A percentile compares a stretch with the other conserved stretches of the same genome.
These are phyloP conservation scores for Adansonia gregorii DNA, from an alignment of 441 rosid genomes.

Conservation along the genomic window DNA sequence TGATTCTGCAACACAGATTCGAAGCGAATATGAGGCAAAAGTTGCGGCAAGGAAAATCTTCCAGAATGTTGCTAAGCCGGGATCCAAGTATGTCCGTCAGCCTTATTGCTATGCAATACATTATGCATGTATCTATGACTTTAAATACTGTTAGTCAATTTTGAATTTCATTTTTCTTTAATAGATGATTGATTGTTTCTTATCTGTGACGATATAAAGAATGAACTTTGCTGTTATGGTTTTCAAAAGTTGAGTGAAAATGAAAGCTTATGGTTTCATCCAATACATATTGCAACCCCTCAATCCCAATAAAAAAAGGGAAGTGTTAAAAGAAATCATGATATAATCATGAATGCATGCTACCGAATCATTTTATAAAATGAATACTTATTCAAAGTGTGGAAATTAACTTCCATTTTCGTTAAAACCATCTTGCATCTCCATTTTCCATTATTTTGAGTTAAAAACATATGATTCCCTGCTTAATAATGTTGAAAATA, in stretches of 20 bases:
- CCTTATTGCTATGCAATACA: constrained; percentile 3
- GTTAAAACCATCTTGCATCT: not conserved
- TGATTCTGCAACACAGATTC: constrained; percentile 53
- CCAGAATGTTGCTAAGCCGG: constrained; percentile 57
- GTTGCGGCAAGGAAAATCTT: constrained; percentile 61
- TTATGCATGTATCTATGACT: not conserved
- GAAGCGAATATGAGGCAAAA: constrained; percentile 61
- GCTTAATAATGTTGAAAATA: not conserved
- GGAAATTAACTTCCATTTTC: not conserved
- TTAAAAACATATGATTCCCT: not conserved
- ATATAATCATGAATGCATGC: not conserved
- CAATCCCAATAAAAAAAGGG: not conserved
- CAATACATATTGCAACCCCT: not conserved
- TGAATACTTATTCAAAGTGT: too few species aligned
- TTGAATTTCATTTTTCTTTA: not conserved
- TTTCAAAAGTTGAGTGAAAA: not conserved
- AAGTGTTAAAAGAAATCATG: not conserved
- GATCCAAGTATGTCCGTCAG: constrained; percentile 49
- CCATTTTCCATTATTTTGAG: too few species aligned
- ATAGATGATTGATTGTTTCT: not conserved
- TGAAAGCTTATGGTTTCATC: not conserved
- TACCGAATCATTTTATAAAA: not conserved
- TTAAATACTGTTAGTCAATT: not conserved
- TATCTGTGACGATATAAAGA: not conserved
- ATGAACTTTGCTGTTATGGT: not conserved